phyloP scores from a whole-genome alignment of 306 rosid genomes.

The Cucurbita ficifolia region DNA sequence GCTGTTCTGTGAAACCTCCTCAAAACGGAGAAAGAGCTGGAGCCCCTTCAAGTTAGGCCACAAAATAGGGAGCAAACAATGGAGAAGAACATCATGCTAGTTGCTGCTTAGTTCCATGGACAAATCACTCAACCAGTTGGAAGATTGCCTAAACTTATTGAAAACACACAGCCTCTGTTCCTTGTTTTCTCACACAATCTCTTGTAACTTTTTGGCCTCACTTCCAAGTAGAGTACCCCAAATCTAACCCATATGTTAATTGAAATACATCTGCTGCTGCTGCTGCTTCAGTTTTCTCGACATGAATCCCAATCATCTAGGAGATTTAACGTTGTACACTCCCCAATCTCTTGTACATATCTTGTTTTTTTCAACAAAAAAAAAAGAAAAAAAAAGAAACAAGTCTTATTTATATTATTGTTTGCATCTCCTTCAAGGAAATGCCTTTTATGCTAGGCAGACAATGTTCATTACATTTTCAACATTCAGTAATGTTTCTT shows the following conservation, averaged over 20 bases:
- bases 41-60: conserved; percentile 83
- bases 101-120: neutral
- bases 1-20: conserved; percentile 68
- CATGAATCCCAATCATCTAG: neutral
- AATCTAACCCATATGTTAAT: neutral
- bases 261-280: neutral
- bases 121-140: neutral
- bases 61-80: conserved; percentile 75
- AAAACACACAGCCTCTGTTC: neutral
- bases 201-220: neutral
- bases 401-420: neutral
- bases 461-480: neutral
- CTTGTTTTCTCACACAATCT: neutral
- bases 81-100: conserved; percentile 87
- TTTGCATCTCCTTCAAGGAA: neutral
- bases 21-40: conserved; percentile 96
- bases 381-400: too few species aligned
- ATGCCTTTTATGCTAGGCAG: neutral
- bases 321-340: conserved; percentile 2
- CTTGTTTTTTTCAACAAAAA: neutral
- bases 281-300: neutral
- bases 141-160: neutral
- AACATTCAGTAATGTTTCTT: neutral
- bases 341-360: neutral
- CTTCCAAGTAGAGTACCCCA: neutral